Base-by-base conservation (phyloP, 495 filamentous ascomycete genomes). In the Aspergillus wentii region DNA sequence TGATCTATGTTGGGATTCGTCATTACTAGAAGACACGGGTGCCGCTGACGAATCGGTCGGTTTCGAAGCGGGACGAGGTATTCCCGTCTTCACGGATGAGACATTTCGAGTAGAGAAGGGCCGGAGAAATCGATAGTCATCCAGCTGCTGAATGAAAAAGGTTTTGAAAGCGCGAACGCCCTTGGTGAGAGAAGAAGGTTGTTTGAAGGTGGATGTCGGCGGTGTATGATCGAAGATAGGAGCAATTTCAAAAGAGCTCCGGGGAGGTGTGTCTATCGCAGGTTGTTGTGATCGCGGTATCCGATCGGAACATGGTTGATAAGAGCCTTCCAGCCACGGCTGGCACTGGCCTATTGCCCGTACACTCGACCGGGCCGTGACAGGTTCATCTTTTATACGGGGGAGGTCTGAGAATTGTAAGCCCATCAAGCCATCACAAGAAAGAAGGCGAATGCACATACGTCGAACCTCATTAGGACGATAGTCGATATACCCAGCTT, bases 161-260 rank as follows among this genome's bases (percentile, higher is more conserved):
- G 59, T 46, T 43, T 54, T 61, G 21, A 66, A 59, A 13, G 61
- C 60, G 33, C 51, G 60, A 7, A 60, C 59, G 4, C 61, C 47
- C 18, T 57, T 51, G 14, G 42, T 52, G 35, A 67, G 56, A 26
- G 48, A 40, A 15, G 57, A 62, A 6, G 59, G 41, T 11, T 57
- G 44, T 40, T 59, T 54, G 9, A 36, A 32, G 30, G 49, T 11
- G 31, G 52, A 49, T 3, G 50, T 28, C 17, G 48, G 21, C 13
- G 45, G 38, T 33, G 47, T 53, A 31, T 46, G 38, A 30, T 59
- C 55, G 9, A 48, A 38, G 9, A 48, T 43, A 4, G 52, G 10
- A 4, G 45, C 46, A 1, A 40, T 41, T 29, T 65, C 57, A 26
- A 49, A 40, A 4, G 43, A 30, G 23, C 39, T 46, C 19, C 37